Evolutionary conservation across 2,329 filamentous ascomycete genomes (phyloP), one percentile per base, ranked within the genome.

Genomic region (Microdochium trichocladiopsis): DNA sequence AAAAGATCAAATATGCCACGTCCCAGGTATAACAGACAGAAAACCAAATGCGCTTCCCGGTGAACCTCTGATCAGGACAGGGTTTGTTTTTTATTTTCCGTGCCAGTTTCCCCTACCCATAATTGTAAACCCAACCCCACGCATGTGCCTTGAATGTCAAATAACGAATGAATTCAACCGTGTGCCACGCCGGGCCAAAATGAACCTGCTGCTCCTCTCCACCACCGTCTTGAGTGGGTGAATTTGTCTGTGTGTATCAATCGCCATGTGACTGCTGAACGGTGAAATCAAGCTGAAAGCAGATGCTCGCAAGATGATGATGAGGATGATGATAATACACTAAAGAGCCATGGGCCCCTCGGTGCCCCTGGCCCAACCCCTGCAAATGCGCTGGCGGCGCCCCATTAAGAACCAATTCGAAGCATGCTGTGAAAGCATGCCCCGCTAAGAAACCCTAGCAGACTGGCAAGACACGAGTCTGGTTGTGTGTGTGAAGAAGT

Each of bases 401-500:
- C 41, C 18, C 5, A 45, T 45, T 45, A 45, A 54, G 52, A 50
- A 55, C 25, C n/a, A 50, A 50, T 48, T 25, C 49, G 53, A 50
- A 49, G 49, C 50, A 52, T 52, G 52, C 52, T 53, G 50, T 50
- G n/a, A 52, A 37, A 37, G 33, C 33, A 37, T 11, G 12, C 18
- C 33, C 33, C 14, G 33, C 14, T n/a, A n/a, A 37, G 33, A 45
- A 22, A 23, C 60, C 60, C 59, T 63, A 59, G 43, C 51, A 48
- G 55, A 52, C 56, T 56, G 55, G 48, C 56, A 28, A 56, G 49
- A 56, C 58, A 56, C 61, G 61, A 64, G 58, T 55, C 60, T 61
- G 60, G 60, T 59, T 56, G 53, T 59, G 61, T 56, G 51, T 54
- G 48, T 58, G 62, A 67, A 69, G 61, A 66, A 68, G 61, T 72